Evolutionary conservation across 768 basidiomycete species (phyloP).

Genomic region (Gyrodon lividus): DNA sequence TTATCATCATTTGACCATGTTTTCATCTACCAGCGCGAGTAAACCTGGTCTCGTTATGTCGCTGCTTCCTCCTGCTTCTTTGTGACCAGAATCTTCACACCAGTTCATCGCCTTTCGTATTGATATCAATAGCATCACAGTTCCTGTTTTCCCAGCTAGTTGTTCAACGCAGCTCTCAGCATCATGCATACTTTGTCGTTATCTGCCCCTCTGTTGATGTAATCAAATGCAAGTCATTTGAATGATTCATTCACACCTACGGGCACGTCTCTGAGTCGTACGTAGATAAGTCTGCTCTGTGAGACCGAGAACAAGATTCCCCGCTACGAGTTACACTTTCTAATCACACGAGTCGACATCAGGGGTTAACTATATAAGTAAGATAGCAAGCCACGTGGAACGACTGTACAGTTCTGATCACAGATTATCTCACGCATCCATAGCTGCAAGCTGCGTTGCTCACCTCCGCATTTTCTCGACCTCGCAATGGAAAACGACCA

Average conservation of each 20-base stretch:
- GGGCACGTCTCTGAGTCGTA: not conserved
- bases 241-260: not conserved
- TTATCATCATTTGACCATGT: conserved; percentile 8
- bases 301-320: not conserved
- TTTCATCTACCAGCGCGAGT: not conserved
- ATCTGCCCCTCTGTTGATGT: not conserved
- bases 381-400: not conserved
- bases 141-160: not conserved
- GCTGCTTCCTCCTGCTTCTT: not conserved
- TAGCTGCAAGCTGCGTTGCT: not conserved
- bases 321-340: no score
- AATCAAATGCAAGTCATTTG: not conserved
- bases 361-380: not conserved
- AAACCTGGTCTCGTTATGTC: conserved; percentile 8
- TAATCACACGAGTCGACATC: not conserved
- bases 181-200: not conserved
- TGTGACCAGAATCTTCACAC: not conserved
- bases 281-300: not conserved
- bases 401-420: conserved; percentile 33
- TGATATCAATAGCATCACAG: not conserved
- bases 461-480: conserved; percentile 9
- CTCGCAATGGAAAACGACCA: conserved; percentile 87
- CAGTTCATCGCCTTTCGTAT: not conserved
- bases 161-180: not conserved
- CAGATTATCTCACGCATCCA: conserved; percentile 28